Conservation (phyloP, 169 alveolate species). For the Cryptosporidium xiaoi region DNA sequence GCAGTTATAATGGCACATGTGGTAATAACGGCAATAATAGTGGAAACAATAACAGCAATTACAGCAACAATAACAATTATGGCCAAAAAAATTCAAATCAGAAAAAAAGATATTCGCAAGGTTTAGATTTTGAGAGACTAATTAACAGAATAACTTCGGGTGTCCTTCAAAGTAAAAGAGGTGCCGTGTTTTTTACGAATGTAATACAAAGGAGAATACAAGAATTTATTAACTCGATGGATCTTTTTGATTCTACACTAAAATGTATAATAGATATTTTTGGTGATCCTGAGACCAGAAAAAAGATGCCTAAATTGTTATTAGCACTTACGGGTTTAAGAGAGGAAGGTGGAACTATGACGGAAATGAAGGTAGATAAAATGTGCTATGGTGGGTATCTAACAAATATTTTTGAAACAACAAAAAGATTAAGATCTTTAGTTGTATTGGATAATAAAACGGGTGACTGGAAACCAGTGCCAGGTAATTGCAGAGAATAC, state of each 20-base stretch:
- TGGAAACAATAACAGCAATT: neutral
- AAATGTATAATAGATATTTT: conserved; percentile 43
- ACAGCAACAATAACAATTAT: neutral
- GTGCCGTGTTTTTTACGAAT: conserved; percentile 89
- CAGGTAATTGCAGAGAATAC: conserved; percentile 79
- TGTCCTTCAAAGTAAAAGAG: conserved; percentile 85
- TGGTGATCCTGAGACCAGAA: conserved; percentile 27
- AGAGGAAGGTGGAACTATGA: neutral
- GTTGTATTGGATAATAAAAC: conserved; percentile 23
- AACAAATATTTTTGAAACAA: conserved; percentile 9
- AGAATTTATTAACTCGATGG: conserved; percentile 82
- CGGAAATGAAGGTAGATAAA: neutral
- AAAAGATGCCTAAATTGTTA: conserved; percentile 41
- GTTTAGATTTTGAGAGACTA: conserved; percentile 87
- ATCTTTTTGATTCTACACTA: conserved; percentile 75
- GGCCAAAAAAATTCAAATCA: conserved; percentile 27
- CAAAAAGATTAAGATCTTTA: conserved; percentile 35
- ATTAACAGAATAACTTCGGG: conserved; percentile 84
- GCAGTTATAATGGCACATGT: neutral
- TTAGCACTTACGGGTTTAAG: conserved; percentile 44
- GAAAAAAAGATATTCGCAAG: conserved; percentile 65
- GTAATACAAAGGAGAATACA: conserved; percentile 79
- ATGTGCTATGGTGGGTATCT: conserved; percentile 6
- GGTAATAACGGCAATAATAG: neutral
- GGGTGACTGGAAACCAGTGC: conserved; percentile 76